Evolutionary conservation across 1,284 basidiomycete species (phyloP), one percentile per base, ranked within the genome.

Genomic region (Meripilus lineatus): DNA sequence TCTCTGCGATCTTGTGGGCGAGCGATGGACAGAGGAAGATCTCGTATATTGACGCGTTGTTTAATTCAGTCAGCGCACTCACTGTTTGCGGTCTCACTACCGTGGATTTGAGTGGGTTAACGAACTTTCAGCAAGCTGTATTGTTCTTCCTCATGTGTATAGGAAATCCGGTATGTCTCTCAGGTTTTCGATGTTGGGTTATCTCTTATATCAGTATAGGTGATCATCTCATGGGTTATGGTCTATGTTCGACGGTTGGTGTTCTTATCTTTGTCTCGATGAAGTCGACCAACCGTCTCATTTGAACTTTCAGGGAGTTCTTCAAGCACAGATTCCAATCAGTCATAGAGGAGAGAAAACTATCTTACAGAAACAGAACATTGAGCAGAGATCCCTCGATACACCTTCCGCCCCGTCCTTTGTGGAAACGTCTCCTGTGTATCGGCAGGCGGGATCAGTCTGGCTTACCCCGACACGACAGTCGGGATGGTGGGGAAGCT

Each of bases 1-100:
- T 78, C 57, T 87, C 89, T 17, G 76, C 59, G 22, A 78, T 92
- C 40, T 75, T 91, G 55, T 92, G 80, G 52, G 83, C 77, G n/a
- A 74, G 74, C 62, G 87, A 87, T 72, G 84, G 83, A 35, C 8
- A 40, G 7, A 10, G 10, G n/a, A 61, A 67, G 44, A 71, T 89
- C 38, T 54, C 72, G 30, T 89, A 88, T 62, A 74, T 89, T 58
- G 89, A 92, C 57, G 71, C 80, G 10, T 72, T 92, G 34, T 93
- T 80, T 67, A 74, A 77, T 55, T 88, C 79, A 49, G 75, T 89
- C 57, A 87, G 81, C 60, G 80, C 86, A 7, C 81, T 90, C 70
- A 81, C 82, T 3, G 84, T 90, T 46, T 89, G 85, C 53, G 89
- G 90, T 11, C 69, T 93, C 21, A 72, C 76, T 33, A 82, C 87